Percentiles rank a stretch among this genome's conserved stretches.
These are phyloP conservation scores for Fusarium lyarnte DNA, from an alignment of 2,329 filamentous ascomycete species.

Conservation along the genomic window DNA sequence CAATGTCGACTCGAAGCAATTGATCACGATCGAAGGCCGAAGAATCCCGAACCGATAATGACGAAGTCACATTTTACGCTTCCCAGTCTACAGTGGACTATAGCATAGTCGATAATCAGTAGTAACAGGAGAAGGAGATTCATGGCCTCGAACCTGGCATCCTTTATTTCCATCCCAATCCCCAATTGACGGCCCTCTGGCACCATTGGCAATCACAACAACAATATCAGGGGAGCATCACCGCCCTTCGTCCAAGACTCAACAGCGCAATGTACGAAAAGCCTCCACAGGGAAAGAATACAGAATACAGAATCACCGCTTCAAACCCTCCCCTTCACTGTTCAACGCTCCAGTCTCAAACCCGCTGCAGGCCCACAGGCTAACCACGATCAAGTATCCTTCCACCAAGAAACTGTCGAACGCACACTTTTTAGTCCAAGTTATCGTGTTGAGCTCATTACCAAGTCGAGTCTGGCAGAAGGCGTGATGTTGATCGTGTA, in stretches of 20 bases:
- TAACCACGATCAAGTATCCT: not conserved
- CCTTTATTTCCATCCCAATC: rapidly evolving
- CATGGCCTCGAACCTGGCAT: rapidly evolving
- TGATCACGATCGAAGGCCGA: not conserved
- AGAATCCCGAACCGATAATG: not conserved
- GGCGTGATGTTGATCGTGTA: no score
- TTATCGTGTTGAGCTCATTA: no score
- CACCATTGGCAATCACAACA: not conserved
- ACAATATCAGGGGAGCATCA: not conserved
- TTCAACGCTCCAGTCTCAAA: not conserved
- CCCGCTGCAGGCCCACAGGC: not conserved
- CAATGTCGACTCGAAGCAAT: not conserved
- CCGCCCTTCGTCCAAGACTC: rapidly evolving
- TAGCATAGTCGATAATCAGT: not conserved
- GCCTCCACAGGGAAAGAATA: not conserved
- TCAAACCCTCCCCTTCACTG: not conserved
- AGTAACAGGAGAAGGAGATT: rapidly evolving
- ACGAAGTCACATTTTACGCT: not conserved
- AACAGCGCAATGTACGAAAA: rapidly evolving
- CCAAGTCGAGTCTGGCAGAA: no score
- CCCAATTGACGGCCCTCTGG: not conserved
- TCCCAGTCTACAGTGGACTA: rapidly evolving
- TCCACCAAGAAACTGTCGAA: no score
- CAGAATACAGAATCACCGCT: not conserved
- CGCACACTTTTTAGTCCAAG: no score